These are phyloP conservation scores for Gossypium raimondii DNA, from an alignment of 345 rosid genomes.

Conservation along the genomic window DNA sequence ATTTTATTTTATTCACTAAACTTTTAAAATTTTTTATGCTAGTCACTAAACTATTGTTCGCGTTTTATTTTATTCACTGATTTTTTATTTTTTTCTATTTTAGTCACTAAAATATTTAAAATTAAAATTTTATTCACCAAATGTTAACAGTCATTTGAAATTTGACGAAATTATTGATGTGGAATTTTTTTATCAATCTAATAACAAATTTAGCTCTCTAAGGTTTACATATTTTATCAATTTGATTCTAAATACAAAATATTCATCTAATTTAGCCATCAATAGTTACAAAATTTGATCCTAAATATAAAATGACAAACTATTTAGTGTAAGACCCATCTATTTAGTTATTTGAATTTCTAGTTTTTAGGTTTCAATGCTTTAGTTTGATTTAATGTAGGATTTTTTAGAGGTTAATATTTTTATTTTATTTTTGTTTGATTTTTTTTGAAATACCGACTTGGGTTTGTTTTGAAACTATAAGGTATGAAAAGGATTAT, in stretches of 20 bases:
- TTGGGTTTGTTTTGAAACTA: conserved; percentile 8
- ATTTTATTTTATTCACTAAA: no score
- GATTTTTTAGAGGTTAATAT: neutral
- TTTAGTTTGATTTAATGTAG: conserved; percentile 27
- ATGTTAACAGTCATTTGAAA: no score
- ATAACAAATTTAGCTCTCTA: no score
- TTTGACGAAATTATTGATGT: no score
- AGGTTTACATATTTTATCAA: fast-evolving
- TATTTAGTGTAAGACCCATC: neutral
- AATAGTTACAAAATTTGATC: no score
- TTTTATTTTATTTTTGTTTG: neutral
- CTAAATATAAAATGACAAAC: neutral
- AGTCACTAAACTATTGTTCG: no score
- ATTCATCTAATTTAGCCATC: no score
- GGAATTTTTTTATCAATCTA: fast-evolving
- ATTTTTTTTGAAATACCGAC: neutral
- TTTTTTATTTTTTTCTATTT: no score
- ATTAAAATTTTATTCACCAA: no score
- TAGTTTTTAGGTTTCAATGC: conserved; percentile 6
- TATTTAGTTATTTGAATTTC: conserved; percentile 8
- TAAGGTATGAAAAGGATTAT: neutral
- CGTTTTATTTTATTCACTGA: no score
- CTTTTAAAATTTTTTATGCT: fast-evolving
- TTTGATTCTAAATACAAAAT: no score
- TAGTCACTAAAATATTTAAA: fast-evolving